These are phyloP conservation scores for Canariomyces notabilis DNA, from an alignment of 2,329 filamentous ascomycete genomes.

Conservation along the genomic window DNA sequence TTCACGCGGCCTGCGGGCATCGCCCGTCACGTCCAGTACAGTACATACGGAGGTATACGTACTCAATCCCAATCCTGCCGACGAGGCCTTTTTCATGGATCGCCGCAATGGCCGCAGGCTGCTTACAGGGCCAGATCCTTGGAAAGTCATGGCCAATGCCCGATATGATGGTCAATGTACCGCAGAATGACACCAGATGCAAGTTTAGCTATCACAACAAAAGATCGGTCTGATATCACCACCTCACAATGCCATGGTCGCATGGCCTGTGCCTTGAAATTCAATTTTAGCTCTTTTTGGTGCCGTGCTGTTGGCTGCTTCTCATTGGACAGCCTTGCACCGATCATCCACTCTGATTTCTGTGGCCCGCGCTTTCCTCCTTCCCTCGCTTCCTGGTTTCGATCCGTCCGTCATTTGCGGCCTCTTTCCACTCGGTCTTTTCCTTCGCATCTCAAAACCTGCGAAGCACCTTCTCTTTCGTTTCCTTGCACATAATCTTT, in stretches of 20 bases:
- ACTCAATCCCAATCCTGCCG: no score
- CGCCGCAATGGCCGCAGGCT: no score
- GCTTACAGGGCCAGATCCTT: no score
- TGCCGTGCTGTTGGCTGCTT: slow-evolving; percentile 5
- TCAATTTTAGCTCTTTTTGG: slow-evolving; percentile 15
- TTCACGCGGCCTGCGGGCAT: no score
- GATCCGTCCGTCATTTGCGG: slow-evolving; percentile 13
- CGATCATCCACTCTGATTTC: slow-evolving; percentile 15
- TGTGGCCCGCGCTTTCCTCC: slow-evolving; percentile 5
- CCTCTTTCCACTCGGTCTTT: slow-evolving; percentile 8
- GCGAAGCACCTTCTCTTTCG: slow-evolving; percentile 1
- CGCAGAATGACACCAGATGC: no score
- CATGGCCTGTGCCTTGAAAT: slow-evolving; percentile 8
- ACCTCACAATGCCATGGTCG: slow-evolving; percentile 1
- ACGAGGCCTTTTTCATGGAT: no score
- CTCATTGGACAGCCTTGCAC: slow-evolving; percentile 13
- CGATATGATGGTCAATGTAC: no score
- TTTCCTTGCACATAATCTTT: slow-evolving; percentile 8
- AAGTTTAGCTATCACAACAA: no score
- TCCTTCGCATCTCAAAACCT: slow-evolving; percentile 2
- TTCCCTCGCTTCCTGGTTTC: slow-evolving; percentile 1
- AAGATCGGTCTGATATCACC: slow-evolving; percentile 16
- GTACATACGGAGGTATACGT: no score
- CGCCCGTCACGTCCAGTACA: no score
- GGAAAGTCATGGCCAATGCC: no score